These are phyloP conservation scores for Phytophthora citricola DNA, from an alignment of 352 stramenopile genomes.

Conservation along the genomic window DNA sequence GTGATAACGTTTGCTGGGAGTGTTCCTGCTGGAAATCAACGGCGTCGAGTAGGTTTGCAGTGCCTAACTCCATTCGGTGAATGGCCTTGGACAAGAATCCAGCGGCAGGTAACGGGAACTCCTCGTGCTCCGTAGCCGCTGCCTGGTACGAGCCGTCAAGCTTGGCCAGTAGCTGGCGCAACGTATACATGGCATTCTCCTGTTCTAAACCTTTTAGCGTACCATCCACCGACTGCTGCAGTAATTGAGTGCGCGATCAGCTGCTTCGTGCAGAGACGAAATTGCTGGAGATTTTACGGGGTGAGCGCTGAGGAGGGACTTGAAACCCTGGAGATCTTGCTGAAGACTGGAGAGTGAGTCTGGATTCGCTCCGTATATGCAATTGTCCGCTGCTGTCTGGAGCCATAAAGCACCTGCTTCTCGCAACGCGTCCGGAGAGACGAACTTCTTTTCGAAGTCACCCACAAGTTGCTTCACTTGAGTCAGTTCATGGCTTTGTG, in stretches of 20 bases:
- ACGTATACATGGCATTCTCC: constrained; percentile 46
- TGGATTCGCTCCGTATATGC: constrained; percentile 55
- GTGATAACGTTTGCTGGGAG: constrained; percentile 45
- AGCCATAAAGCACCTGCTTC: constrained; percentile 39
- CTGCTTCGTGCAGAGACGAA: constrained; percentile 39
- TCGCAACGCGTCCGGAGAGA: constrained; percentile 39
- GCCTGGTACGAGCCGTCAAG: constrained; percentile 43
- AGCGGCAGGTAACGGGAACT: constrained; percentile 15
- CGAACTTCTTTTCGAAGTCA: constrained; percentile 35
- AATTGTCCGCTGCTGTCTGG: constrained; percentile 58
- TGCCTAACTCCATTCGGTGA: constrained; percentile 69
- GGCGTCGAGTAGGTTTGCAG: constrained; percentile 58
- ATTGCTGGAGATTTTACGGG: constrained; percentile 31
- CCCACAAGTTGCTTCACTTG: constrained; percentile 13
- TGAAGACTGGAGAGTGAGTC: constrained; percentile 41
- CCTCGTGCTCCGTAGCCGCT: constrained; percentile 24
- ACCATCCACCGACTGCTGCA: constrained; percentile 18
- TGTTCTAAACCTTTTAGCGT: constrained; percentile 12
- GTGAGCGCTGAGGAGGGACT: constrained; percentile 35
- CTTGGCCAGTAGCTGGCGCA: constrained; percentile 47
- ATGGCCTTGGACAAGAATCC: constrained; percentile 50
- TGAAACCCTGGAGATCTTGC: constrained; percentile 41
- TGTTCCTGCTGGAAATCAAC: constrained; percentile 62
- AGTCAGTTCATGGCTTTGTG: constrained; percentile 16
- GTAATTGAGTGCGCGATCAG: constrained; percentile 42